Base-by-base conservation (phyloP, 371 early-diverging fungal species). In the Mucor racemosus region DNA sequence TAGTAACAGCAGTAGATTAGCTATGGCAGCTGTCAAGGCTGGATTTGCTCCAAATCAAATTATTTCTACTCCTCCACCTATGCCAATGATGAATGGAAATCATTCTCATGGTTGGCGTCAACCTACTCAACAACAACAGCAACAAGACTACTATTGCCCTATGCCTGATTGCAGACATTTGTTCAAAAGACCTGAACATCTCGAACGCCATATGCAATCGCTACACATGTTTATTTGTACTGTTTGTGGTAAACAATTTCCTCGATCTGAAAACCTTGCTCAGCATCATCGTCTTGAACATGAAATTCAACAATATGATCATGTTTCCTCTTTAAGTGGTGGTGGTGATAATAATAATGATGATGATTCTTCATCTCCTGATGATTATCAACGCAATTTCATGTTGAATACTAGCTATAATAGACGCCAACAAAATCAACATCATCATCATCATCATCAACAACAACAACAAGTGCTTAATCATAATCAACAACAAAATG, bases 151-250 rank as follows among this genome's bases (percentile, higher is more conserved):
- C 58, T 68, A 76, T 7, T 86, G 88, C 55, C 66, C 79, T 19
- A 67, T 83, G 1, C 67, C 76, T 44, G 69, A 73, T 5, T 88
- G 88, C 58, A 74, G 80, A 35, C 81, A 81, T 17, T 46, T 80
- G 11, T 88, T 87, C 71, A 94, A 94, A 71, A 84, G 94, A 5
- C 78, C 87, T 44, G 96, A 95, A 67, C 94, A 95, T 72, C 76
- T 95, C 58, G 90, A 92, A 58, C 86, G 95, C 21, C 96, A 94
- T 70, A 77, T 90, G 68, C 88, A 91, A 35, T 87, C 90, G 10
- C 90, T 92, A 70, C 90, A 91, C 36, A 82, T 88, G 68, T 68
- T 64, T 57, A 13, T 72, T 4, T 74, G 75, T 21, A 50, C 34
- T 7, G 4, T 74, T 2, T 75, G 75, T n/a, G 72, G 69, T 5